A percentile compares a stretch with the other conserved stretches of the same genome.
Evolutionary conservation across 345 rosid species (phyloP).

Genomic region (Mangifera indica): DNA sequence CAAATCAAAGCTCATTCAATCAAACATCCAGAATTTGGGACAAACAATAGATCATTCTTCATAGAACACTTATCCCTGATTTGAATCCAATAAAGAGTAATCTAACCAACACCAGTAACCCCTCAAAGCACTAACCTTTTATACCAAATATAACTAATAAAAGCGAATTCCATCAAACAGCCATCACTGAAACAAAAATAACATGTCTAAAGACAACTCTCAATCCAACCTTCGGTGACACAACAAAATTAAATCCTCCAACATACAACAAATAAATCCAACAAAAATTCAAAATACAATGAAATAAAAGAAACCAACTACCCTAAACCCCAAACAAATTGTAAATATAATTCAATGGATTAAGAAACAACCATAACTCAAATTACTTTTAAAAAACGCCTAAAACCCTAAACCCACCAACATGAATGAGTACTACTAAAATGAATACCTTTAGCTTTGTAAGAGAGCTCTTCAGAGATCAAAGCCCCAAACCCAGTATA

Average conservation of each 20-base stretch:
- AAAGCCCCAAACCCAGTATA: slow-evolving; percentile 95
- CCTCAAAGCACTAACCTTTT: background rate
- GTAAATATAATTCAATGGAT: background rate
- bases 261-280: background rate
- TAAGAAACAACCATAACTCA: background rate
- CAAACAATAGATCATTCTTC: background rate
- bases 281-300: background rate
- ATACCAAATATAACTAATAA: background rate
- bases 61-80: background rate
- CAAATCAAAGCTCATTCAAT: background rate
- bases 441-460: slow-evolving; percentile 77
- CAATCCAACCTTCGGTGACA: background rate
- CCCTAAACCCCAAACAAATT: background rate
- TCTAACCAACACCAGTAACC: background rate
- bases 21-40: background rate
- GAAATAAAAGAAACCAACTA: background rate
- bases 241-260: too few species aligned
- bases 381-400: background rate
- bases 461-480: slow-evolving; percentile 92
- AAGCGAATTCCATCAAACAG: background rate
- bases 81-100: background rate
- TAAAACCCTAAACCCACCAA: slow-evolving; percentile 1
- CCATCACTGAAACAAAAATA: background rate
- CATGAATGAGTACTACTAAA: background rate
- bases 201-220: background rate